These are phyloP conservation scores for Raffaelea ambrosiae DNA, from an alignment of 2,329 filamentous ascomycete species.

Conservation along the genomic window DNA sequence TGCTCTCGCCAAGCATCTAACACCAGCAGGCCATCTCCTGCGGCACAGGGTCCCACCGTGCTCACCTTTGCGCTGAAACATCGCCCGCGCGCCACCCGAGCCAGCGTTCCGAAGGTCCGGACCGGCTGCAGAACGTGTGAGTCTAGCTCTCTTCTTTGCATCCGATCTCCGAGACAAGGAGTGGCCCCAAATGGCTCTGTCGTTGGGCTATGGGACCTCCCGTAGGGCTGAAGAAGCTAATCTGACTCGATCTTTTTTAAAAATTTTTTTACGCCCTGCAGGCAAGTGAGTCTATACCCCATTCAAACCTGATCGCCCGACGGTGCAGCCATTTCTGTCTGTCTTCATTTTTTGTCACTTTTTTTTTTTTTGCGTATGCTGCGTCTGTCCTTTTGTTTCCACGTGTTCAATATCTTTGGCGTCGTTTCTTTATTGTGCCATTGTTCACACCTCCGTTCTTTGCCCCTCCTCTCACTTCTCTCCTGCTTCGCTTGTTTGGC, in stretches of 20 bases:
- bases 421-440: neutral
- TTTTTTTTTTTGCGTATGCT: neutral
- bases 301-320: neutral
- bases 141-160: too few species aligned
- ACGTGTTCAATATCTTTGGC: neutral
- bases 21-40: neutral
- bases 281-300: neutral
- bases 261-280: too few species aligned
- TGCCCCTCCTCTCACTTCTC: neutral
- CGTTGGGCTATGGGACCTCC: neutral
- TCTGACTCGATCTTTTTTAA: neutral
- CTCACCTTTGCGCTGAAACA: conserved; percentile 21
- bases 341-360: neutral
- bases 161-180: too few species aligned
- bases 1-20: neutral
- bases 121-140: conserved; percentile 19
- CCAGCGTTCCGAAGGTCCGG: conserved; percentile 19
- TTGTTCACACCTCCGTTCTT: neutral
- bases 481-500: too few species aligned
- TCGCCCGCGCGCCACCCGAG: conserved; percentile 20
- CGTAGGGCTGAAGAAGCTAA: neutral
- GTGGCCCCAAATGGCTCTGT: too few species aligned
- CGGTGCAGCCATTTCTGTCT: too few species aligned
- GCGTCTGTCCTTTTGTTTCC: neutral
- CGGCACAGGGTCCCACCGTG: conserved; percentile 13